Evolutionary conservation across 176 grass and related monocot genomes (phyloP), one percentile per base, ranked within the genome.

Genomic region (Carex kokanica): DNA sequence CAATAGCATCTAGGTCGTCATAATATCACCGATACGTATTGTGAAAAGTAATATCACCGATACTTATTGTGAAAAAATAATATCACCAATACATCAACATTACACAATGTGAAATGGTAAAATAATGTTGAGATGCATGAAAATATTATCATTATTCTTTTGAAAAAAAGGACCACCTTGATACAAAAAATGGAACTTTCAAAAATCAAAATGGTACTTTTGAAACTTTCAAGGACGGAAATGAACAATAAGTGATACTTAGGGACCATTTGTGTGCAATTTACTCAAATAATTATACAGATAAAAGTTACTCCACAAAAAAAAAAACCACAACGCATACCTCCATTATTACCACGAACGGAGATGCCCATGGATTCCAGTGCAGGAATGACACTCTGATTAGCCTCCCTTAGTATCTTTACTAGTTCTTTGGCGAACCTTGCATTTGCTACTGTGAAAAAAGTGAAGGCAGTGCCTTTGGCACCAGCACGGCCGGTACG

Each of bases 401-500:
- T 84, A 84, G 93, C 96, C 87, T 95, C 96, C 24, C 83, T 85
- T 84, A 99, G 56, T 66, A 99, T 89, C 86, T 95, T 99, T 23
- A 95, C 81, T 20, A 99, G 89, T 61, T 95, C 92, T 82, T 88
- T 99, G 0, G 96, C 94, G 59, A 90, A 95, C 36, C 86, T 95
- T 58, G 88, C 80, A 78, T 93, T 95, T 13, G 88, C 53, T 58
- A 88, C 82, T 14, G 96, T 99, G 86, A 99, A 95, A 60, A 99
- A 95, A 34, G 96, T 99, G 53, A 89, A 84, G 20, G 96, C 93
- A 74, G 85, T 99, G 52, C 96, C 96, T 1, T 81, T 99, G 14
- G 93, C 93, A 86, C 96, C 96, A 77, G 93, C 96, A 82, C 96
- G 91, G 21, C 96, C 96, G 53, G 96, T 99, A 21, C 96, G 89